These are phyloP conservation scores for Prunus dulcis DNA, from an alignment of 306 rosid genomes.

Conservation along the genomic window DNA sequence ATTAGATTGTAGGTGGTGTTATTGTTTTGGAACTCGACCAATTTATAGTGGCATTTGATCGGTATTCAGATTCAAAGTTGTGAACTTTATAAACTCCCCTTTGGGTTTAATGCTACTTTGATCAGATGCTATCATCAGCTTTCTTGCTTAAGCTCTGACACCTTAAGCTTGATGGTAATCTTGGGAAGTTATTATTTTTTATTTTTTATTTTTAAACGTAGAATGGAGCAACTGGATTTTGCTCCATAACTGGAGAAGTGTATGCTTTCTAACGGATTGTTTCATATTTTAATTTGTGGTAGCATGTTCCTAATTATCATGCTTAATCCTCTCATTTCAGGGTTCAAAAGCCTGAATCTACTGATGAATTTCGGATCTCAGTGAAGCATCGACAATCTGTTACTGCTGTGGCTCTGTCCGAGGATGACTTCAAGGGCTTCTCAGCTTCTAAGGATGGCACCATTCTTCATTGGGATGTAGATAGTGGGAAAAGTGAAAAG, in stretches of 20 bases:
- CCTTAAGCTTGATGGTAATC: neutral
- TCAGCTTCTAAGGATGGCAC: slow-evolving; percentile 92
- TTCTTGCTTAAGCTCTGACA: neutral
- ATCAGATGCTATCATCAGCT: neutral
- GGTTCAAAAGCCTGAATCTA: slow-evolving; percentile 51
- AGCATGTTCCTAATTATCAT: neutral
- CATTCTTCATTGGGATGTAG: slow-evolving; percentile 87
- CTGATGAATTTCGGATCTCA: slow-evolving; percentile 54
- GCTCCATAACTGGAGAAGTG: neutral
- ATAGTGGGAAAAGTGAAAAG: slow-evolving; percentile 68
- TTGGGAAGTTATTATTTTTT: neutral
- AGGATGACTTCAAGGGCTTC: slow-evolving; percentile 80
- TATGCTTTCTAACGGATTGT: neutral
- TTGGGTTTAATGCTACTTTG: neutral
- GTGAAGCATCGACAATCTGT: slow-evolving; percentile 78
- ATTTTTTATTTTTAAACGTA: neutral
- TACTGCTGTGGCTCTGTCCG: slow-evolving; percentile 76
- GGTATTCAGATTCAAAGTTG: neutral
- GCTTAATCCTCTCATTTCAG: slow-evolving; percentile 32
- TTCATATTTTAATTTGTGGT: neutral
- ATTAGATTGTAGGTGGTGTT: neutral
- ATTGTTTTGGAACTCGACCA: neutral
- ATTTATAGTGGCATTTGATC: neutral
- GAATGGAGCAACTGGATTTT: neutral
- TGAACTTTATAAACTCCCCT: neutral